Evolutionary conservation across 345 rosid species (phyloP), one percentile per base, ranked within the genome.

Genomic region (Cochlearia excelsa): DNA sequence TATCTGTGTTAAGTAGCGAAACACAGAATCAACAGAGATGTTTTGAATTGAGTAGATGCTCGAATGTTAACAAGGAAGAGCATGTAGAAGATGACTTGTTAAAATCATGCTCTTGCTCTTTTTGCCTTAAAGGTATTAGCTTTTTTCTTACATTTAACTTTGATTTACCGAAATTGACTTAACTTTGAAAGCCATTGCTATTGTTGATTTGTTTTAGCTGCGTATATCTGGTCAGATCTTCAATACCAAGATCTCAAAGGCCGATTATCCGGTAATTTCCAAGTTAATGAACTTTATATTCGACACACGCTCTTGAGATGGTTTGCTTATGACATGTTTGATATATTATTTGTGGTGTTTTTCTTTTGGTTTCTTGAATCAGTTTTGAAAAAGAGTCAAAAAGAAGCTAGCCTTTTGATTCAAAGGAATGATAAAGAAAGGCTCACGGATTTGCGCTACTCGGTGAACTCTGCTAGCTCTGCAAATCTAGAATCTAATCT

Each of bases 171-270:
- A 4, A n/a, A 5, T 38, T 35, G 6, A 4, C 16, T 23, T 65
- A 70, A 62, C 69, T 72, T 51, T n/a, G n/a, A n/a, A 33, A 10
- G 43, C 16, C 49, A 1, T 26, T 61, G 9, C 52, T 75, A 23
- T 50, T 39, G 43, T 60, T 40, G 46, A 49, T 70, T 38, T 41
- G 65, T 9, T 63, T 68, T 83, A 93, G 99, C 95, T 77, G 86
- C 94, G 59, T 81, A 78, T 72, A 93, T 93, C 30, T 93, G 86
- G 97, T 78, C 95, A 8, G 97, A 89, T 78, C 88, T 93, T 54
- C 84, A 93, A 69, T 89, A 82, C 63, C 95, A 89, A 78, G 97
- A 93, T 67, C 75, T 87, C 62, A 89, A 83, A 70, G 94, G 95
- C 60, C 84, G 94, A 71, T 69, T 87, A 69, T 55, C 84, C 40